Evolutionary conservation across 1,139 yeast species (phyloP), one percentile per base, ranked within the genome.

Genomic region (Zygosaccharomyces pseudobailii): DNA sequence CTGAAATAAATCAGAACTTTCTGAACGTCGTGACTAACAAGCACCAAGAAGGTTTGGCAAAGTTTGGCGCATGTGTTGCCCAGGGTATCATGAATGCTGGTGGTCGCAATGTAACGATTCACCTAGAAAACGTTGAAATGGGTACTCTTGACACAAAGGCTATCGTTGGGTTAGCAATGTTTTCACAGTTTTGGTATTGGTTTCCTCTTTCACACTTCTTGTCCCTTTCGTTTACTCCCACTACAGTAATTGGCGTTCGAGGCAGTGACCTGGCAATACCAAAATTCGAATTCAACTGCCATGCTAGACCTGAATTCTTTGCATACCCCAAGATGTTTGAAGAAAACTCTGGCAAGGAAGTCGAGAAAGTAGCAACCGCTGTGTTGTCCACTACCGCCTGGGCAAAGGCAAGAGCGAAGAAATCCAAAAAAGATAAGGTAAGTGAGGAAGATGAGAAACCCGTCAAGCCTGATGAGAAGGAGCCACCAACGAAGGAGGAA

Each of bases 41-140:
- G 69, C 95, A 88, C 59, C 97, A 90, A 70, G 98, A 92, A 70
- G 96, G 96, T 5, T 78, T 94, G 70, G 96, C 97, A 38, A 90
- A 89, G 70, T 92, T 90, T 69, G 99, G 99, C 65, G 97, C 98
- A 34, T 88, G 97, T 19, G 73, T 94, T 46, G 92, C 97, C 9
- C 97, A 90, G 71, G 98, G 99, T 68, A 92, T 92, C 56, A 84
- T 94, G 66, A 97, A 92, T 71, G 98, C 98, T 10, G 97, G 98
- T 70, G 99, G 99, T 20, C 82, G 98, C 66, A 92, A 94, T 62
- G 95, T 87, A n/a, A 90, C 97, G 0, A 89, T 92, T 55, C 86
- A 86, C 57, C 74, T 92, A 48, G 97, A 92, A 68, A 87, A 92
- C 65, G 63, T 82, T n/a, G 92, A 88, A 56, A 88, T 96, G 32